Percentiles rank a stretch among this genome's conserved stretches.
phyloP scores from a whole-genome alignment of 1,284 basidiomycete genomes.

The Violaceomyces palustris region DNA sequence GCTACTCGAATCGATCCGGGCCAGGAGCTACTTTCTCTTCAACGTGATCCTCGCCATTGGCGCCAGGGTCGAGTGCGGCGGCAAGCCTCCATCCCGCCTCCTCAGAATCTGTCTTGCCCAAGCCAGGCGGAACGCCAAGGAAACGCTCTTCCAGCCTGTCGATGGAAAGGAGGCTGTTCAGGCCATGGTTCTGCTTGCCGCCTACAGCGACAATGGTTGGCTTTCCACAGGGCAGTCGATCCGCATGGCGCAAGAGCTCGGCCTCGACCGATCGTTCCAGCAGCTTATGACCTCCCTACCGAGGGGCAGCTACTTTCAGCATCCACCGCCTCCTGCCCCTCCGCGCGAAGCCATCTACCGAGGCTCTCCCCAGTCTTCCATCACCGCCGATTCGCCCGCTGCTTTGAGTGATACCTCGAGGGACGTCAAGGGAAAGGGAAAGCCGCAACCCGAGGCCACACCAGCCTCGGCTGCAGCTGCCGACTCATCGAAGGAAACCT shows the following conservation, averaged over 20 bases:
- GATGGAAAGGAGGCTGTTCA: slow-evolving; percentile 90
- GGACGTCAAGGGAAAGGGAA: slow-evolving; percentile 8
- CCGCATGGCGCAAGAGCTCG: slow-evolving; percentile 88
- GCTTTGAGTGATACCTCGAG: slow-evolving; percentile 11
- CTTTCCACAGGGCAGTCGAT: slow-evolving; percentile 84
- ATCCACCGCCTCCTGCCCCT: slow-evolving; percentile 8
- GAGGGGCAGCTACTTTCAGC: slow-evolving; percentile 7
- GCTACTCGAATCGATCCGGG: slow-evolving; percentile 73
- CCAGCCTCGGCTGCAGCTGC: too few species aligned
- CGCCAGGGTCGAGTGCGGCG: slow-evolving; percentile 82
- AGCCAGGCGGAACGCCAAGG: slow-evolving; percentile 86
- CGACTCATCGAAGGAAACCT: neutral
- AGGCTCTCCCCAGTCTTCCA: slow-evolving; percentile 65
- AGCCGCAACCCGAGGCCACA: neutral
- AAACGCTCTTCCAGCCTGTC: slow-evolving; percentile 82
- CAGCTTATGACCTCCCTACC: slow-evolving; percentile 61
- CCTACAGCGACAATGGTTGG: slow-evolving; percentile 92
- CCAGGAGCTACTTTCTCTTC: slow-evolving; percentile 87
- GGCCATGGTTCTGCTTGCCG: slow-evolving; percentile 83
- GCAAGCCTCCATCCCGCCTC: slow-evolving; percentile 71
- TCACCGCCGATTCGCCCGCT: slow-evolving; percentile 18
- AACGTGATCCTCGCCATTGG: slow-evolving; percentile 84
- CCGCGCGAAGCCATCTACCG: slow-evolving; percentile 26
- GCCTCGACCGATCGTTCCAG: slow-evolving; percentile 80
- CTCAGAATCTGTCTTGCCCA: slow-evolving; percentile 88